These are phyloP conservation scores for Bombardia bombarda DNA, from an alignment of 495 filamentous ascomycete genomes.

Conservation along the genomic window DNA sequence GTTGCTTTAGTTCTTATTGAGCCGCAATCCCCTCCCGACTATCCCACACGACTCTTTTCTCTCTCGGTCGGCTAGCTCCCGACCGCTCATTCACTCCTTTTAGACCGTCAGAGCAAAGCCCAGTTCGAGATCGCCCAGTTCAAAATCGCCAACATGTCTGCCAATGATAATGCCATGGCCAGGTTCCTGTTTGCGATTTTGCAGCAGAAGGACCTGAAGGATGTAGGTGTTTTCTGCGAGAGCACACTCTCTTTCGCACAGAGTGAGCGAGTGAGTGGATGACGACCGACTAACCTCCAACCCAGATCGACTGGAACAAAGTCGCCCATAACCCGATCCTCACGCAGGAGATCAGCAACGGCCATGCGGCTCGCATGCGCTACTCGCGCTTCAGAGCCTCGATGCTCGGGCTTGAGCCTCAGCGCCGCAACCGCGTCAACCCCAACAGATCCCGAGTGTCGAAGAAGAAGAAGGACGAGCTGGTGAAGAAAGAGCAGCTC, in stretches of 20 bases:
- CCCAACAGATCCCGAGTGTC: slow-evolving; percentile 22
- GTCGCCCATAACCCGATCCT: slow-evolving; percentile 50
- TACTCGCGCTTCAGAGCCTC: slow-evolving; percentile 58
- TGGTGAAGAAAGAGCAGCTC: slow-evolving; percentile 23
- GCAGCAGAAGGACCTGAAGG: slow-evolving; percentile 66
- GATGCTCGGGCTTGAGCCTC: slow-evolving; percentile 33
- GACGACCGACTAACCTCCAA: neutral
- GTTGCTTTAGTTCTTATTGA: slow-evolving; percentile 23
- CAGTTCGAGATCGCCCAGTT: neutral
- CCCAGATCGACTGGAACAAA: slow-evolving; percentile 64
- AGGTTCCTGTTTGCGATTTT: slow-evolving; percentile 70
- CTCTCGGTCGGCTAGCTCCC: slow-evolving; percentile 18
- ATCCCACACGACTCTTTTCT: slow-evolving; percentile 4
- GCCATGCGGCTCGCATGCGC: slow-evolving; percentile 76
- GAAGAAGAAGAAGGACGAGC: slow-evolving; percentile 35
- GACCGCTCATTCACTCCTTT: slow-evolving; percentile 4
- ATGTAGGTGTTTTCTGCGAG: slow-evolving; percentile 49
- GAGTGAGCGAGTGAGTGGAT: neutral
- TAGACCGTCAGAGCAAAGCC: neutral
- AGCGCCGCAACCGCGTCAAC: slow-evolving; percentile 30
- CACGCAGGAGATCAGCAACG: slow-evolving; percentile 60
- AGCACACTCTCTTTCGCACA: neutral
- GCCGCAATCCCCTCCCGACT: slow-evolving; percentile 5
- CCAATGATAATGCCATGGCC: slow-evolving; percentile 43
- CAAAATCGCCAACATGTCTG: slow-evolving; percentile 28